Percentiles rank a stretch among this genome's conserved stretches.
Evolutionary conservation across 306 rosid genomes (phyloP).

Genomic region (Gastrolobium bilobum): DNA sequence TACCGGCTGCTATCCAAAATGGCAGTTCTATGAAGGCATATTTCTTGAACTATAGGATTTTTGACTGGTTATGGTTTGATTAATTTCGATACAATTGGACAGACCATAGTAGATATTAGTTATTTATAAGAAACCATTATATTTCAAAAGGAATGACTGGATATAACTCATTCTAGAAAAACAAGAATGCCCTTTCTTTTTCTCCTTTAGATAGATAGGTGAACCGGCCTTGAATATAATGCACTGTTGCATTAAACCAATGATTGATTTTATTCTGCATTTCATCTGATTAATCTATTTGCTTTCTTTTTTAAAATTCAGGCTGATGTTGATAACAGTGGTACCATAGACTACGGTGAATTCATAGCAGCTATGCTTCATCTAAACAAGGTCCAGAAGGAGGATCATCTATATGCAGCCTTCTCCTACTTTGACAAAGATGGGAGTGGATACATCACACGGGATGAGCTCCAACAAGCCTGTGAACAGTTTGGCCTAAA

Average conservation of each 20-base stretch:
- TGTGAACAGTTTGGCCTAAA: conserved; percentile 82
- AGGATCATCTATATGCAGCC: conserved; percentile 90
- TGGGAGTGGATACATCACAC: conserved; percentile 93
- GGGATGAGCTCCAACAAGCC: conserved; percentile 91
- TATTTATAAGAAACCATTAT: conserved; percentile 7
- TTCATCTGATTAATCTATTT: conserved; percentile 33
- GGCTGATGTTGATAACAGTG: conserved; percentile 94
- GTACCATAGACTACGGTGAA: conserved; percentile 97
- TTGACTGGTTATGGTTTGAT: conserved; percentile 2
- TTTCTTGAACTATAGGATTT: conserved; percentile 29
- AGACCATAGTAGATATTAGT: not conserved
- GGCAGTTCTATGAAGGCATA: conserved; percentile 27
- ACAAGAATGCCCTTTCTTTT: conserved; percentile 23
- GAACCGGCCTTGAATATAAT: not conserved
- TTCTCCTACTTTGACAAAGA: conserved; percentile 92
- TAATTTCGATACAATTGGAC: not conserved
- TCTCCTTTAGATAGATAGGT: conserved; percentile 7
- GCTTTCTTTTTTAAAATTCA: conserved; percentile 51
- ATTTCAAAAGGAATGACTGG: conserved; percentile 3
- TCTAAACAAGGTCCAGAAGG: conserved; percentile 87
- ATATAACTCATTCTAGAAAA: conserved; percentile 20
- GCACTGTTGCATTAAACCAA: conserved; percentile 6
- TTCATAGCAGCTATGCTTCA: conserved; percentile 96
- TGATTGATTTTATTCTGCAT: conserved; percentile 21
- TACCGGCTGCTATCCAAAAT: conserved; percentile 17